These are phyloP conservation scores for Erodium maritimum DNA, from an alignment of 345 rosid species.

Conservation along the genomic window DNA sequence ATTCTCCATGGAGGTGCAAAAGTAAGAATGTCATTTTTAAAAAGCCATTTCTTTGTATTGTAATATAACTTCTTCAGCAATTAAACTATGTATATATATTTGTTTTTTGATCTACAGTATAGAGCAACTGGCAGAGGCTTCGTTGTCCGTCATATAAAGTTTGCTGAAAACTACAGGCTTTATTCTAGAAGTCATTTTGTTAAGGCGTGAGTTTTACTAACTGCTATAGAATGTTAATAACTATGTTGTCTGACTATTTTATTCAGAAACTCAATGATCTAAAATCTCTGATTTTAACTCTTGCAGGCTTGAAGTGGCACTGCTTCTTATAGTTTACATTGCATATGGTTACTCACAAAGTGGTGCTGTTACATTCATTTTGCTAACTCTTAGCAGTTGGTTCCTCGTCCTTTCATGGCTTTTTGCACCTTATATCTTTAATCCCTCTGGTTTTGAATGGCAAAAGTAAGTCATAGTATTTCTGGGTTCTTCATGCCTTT, in stretches of 20 bases:
- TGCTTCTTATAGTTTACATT: slow-evolving; percentile 84
- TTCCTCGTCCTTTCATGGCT: slow-evolving; percentile 97
- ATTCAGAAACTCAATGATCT: background rate
- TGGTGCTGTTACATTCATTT: slow-evolving; percentile 61
- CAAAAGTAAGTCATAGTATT: slow-evolving; percentile 59
- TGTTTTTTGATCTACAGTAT: slow-evolving; percentile 45
- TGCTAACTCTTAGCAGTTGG: slow-evolving; percentile 93
- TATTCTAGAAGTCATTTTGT: slow-evolving; percentile 97
- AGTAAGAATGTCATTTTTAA: slow-evolving; percentile 26
- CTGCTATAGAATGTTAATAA: background rate
- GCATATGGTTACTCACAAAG: slow-evolving; percentile 76
- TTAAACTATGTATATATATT: slow-evolving; percentile 2
- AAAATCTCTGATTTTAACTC: slow-evolving; percentile 2
- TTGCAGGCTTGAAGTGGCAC: slow-evolving; percentile 88
- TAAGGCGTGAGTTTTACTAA: slow-evolving; percentile 63
- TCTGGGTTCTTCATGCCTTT: background rate
- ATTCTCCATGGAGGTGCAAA: slow-evolving; percentile 99
- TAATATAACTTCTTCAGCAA: slow-evolving; percentile 3
- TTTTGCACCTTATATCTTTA: slow-evolving; percentile 96
- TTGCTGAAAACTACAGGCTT: slow-evolving; percentile 93
- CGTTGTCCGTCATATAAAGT: slow-evolving; percentile 93
- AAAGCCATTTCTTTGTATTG: background rate
- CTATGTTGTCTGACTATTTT: background rate
- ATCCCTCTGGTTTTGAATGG: slow-evolving; percentile 99
- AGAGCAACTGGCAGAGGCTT: slow-evolving; percentile 98